Evolutionary conservation across 164 flowering plant genomes (phyloP).

Genomic region (Taxillus chinensis): DNA sequence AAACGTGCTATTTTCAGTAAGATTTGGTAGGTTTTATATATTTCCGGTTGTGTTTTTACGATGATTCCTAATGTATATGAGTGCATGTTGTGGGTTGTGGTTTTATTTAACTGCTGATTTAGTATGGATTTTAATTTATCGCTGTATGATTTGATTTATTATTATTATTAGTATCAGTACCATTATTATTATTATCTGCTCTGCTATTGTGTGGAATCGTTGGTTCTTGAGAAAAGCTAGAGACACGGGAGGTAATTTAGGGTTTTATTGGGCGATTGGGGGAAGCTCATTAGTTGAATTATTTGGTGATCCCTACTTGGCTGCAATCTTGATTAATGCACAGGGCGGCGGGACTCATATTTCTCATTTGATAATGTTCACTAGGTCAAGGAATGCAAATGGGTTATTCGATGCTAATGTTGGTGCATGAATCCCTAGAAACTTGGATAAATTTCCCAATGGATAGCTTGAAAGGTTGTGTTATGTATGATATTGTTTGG

Average conservation of each 20-base stretch:
- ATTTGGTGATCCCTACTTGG: too few relatives aligned
- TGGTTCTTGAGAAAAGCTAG: background rate
- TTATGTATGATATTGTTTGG: background rate
- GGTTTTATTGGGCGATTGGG: background rate
- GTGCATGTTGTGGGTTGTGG: background rate
- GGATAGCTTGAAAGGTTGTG: background rate
- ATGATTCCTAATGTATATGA: conserved; percentile 1
- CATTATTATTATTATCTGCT: too few relatives aligned
- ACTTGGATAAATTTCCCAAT: background rate
- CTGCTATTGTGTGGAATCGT: background rate
- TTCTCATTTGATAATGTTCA: too few relatives aligned
- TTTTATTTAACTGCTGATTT: background rate
- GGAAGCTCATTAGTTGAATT: too few relatives aligned
- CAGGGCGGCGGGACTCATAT: too few relatives aligned
- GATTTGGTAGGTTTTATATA: background rate
- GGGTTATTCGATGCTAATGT: background rate
- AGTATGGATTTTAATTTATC: background rate
- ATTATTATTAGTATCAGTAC: too few relatives aligned
- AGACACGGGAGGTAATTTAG: conserved; percentile 7
- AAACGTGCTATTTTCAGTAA: background rate
- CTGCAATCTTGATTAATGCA: too few relatives aligned
- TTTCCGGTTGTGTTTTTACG: background rate
- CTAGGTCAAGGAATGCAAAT: too few relatives aligned
- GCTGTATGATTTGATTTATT: conserved; percentile 8
- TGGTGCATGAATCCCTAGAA: background rate